A percentile compares a stretch with the other conserved stretches of the same genome.
These are phyloP conservation scores for Nicotiana noctiflora DNA, from an alignment of 257 asterid genomes.

Conservation along the genomic window DNA sequence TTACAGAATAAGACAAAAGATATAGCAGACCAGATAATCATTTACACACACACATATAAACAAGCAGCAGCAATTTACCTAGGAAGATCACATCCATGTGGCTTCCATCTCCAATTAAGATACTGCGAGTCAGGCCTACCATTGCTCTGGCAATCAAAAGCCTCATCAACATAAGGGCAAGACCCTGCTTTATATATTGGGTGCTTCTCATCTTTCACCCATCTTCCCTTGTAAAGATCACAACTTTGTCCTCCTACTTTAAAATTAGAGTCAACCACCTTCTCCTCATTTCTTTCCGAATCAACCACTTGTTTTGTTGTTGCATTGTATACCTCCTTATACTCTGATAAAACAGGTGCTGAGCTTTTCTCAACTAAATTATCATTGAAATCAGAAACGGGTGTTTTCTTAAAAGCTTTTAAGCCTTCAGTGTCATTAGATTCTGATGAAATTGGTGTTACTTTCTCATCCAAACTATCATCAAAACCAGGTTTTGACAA, in stretches of 20 bases:
- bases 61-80: constrained; percentile 34
- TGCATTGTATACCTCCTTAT: not conserved
- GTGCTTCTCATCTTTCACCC: constrained; percentile 78
- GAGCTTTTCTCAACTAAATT: not conserved
- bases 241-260: constrained; percentile 29
- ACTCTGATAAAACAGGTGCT: not conserved
- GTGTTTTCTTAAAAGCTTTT: not conserved
- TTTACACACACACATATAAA: not conserved
- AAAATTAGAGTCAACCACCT: constrained; percentile 10
- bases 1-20: not conserved
- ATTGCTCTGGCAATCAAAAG: constrained; percentile 71
- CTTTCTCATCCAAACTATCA: not conserved
- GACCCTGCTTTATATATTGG: constrained; percentile 68
- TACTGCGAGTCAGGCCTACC: constrained; percentile 84
- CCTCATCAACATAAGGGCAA: constrained; percentile 92
- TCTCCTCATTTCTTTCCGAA: constrained; percentile 3
- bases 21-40: not conserved
- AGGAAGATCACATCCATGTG: constrained; percentile 82
- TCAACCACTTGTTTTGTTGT: not conserved
- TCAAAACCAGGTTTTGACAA: constrained; percentile 25
- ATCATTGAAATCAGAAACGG: not conserved
- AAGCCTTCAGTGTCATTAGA: not conserved
- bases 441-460: constrained; percentile 16
- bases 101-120: constrained; percentile 87
- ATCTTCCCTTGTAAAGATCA: constrained; percentile 60